A percentile compares a stretch with the other conserved stretches of the same genome.
These are phyloP conservation scores for Trichoderma orchidacearum DNA, from an alignment of 495 filamentous ascomycete species.

Conservation along the genomic window DNA sequence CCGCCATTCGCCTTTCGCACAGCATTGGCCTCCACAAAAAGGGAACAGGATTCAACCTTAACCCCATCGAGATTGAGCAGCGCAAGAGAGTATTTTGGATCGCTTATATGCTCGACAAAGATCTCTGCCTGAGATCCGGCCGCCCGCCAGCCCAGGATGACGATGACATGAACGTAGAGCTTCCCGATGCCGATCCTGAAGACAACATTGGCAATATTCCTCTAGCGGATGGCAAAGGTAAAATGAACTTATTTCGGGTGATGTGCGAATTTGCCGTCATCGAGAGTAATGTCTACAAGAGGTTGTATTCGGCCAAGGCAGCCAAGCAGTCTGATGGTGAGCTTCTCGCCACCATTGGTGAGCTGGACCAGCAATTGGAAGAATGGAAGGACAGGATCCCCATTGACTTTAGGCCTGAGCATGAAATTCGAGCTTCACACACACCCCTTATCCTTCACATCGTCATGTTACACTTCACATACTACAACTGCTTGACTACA, in stretches of 20 bases:
- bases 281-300: slow-evolving; percentile 87
- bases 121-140: slow-evolving; percentile 84
- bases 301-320: slow-evolving; percentile 84
- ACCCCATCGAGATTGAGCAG: slow-evolving; percentile 83
- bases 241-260: slow-evolving; percentile 83
- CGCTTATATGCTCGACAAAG: slow-evolving; percentile 89
- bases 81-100: slow-evolving; percentile 98
- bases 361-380: slow-evolving; percentile 85
- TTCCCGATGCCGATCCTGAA: slow-evolving; percentile 78
- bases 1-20: slow-evolving; percentile 82
- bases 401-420: slow-evolving; percentile 83
- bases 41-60: slow-evolving; percentile 81
- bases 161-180: slow-evolving; percentile 95
- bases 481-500: slow-evolving; percentile 95
- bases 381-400: slow-evolving; percentile 95
- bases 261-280: slow-evolving; percentile 88
- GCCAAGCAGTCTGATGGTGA: slow-evolving; percentile 87
- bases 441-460: slow-evolving; percentile 84
- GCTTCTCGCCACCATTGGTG: slow-evolving; percentile 87
- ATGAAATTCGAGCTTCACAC: slow-evolving; percentile 84
- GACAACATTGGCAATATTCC: slow-evolving; percentile 93
- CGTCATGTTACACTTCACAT: slow-evolving; percentile 86
- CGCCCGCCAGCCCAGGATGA: slow-evolving; percentile 92
- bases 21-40: slow-evolving; percentile 92
- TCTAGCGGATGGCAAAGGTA: slow-evolving; percentile 75